A percentile compares a stretch with the other conserved stretches of the same genome.
Conservation (phyloP, 208 protist genomes). For the Leptomonas pyrrhocoris region DNA sequence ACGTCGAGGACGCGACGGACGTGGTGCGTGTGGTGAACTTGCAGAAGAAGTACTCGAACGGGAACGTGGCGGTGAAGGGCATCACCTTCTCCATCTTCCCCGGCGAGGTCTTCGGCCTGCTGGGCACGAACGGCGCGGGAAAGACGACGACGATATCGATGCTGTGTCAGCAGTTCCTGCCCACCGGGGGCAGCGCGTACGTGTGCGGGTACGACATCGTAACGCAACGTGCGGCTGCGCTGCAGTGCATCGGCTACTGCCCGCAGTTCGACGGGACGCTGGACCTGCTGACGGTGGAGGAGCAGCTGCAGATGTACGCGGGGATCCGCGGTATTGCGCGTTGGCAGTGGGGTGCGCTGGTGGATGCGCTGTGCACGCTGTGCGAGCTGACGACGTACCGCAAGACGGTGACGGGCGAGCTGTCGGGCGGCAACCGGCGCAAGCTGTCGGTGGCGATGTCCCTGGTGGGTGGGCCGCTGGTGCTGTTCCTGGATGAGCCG, state of each 20-base stretch:
- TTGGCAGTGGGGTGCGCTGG: conserved; percentile 20
- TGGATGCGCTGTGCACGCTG: conserved; percentile 35
- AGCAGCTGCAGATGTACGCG: conserved; percentile 84
- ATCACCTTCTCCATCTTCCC: conserved; percentile 72
- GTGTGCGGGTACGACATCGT: conserved; percentile 72
- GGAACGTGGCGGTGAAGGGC: conserved; percentile 70
- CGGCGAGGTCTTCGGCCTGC: conserved; percentile 86
- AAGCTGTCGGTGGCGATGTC: conserved; percentile 75
- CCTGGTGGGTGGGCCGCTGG: conserved; percentile 61
- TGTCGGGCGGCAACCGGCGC: conserved; percentile 74
- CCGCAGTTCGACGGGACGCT: conserved; percentile 95
- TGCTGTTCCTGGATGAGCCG: conserved; percentile 80
- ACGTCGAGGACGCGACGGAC: conserved; percentile 41
- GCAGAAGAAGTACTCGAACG: conserved; percentile 67
- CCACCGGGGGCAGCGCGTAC: conserved; percentile 60
- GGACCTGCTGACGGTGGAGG: conserved; percentile 90
- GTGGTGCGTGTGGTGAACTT: conserved; percentile 63
- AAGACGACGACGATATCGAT: conserved; percentile 90
- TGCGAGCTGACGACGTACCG: conserved; percentile 42
- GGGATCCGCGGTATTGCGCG: conserved; percentile 41
- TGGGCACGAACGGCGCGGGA: conserved; percentile 90
- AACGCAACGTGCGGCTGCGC: conserved; percentile 35
- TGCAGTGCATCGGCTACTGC: conserved; percentile 92
- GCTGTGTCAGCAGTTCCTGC: conserved; percentile 74
- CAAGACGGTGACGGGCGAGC: conserved; percentile 32